Evolutionary conservation across 2,329 filamentous ascomycete species (phyloP).

Genomic region (Bretziella fagacearum): DNA sequence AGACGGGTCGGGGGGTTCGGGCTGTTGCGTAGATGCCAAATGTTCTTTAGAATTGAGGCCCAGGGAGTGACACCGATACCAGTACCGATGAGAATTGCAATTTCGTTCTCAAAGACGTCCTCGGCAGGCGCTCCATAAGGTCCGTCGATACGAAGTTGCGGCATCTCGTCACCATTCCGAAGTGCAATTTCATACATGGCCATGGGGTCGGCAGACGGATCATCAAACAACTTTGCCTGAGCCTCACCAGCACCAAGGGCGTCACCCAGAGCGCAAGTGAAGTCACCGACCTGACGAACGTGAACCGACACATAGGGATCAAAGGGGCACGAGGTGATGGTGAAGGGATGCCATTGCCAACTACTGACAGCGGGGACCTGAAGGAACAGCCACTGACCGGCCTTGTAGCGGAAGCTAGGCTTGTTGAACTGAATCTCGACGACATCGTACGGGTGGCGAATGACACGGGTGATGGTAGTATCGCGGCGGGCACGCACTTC

Average conservation of each 20-base stretch:
- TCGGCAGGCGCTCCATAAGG: conserved; percentile 86
- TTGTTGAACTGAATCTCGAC: conserved; percentile 85
- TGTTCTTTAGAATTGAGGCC: conserved; percentile 70
- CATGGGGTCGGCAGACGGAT: conserved; percentile 49
- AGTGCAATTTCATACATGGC: conserved; percentile 86
- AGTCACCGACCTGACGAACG: conserved; percentile 78
- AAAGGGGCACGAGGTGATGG: conserved; percentile 80
- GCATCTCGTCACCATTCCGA: conserved; percentile 71
- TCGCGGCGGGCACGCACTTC: conserved; percentile 70
- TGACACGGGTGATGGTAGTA: conserved; percentile 84
- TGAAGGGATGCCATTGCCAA: conserved; percentile 85
- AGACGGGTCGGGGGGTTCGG: conserved; percentile 68
- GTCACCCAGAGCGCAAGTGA: conserved; percentile 63
- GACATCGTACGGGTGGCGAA: conserved; percentile 86
- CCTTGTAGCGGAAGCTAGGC: conserved; percentile 80
- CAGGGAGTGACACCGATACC: conserved; percentile 64
- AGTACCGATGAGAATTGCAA: conserved; percentile 60
- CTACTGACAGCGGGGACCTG: conserved; percentile 65
- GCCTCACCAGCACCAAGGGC: conserved; percentile 64
- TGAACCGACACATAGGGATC: conserved; percentile 78
- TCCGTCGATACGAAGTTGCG: conserved; percentile 62
- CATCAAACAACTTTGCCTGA: conserved; percentile 65
- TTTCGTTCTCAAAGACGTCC: conserved; percentile 74
- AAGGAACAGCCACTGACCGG: conserved; percentile 80
- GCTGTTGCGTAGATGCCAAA: conserved; percentile 70